These are phyloP conservation scores for Raffaelea arxii DNA, from an alignment of 2,329 filamentous ascomycete genomes.

Conservation along the genomic window DNA sequence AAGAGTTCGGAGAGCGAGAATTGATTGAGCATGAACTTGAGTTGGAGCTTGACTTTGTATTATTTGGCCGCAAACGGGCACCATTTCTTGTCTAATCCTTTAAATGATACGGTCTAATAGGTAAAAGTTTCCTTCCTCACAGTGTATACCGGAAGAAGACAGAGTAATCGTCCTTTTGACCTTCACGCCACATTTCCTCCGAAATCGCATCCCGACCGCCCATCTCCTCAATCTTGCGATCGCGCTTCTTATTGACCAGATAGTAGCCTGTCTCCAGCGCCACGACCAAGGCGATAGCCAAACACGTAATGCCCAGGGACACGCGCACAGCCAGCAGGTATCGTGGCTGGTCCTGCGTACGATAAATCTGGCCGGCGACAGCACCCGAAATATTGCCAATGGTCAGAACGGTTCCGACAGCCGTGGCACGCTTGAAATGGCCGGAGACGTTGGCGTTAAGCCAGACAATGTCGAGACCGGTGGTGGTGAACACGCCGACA, in stretches of 20 bases:
- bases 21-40: too few species aligned
- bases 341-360: background rate
- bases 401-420: constrained; percentile 5
- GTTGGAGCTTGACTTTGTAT: too few species aligned
- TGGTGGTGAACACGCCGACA: constrained; percentile 6
- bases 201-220: background rate
- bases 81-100: too few species aligned
- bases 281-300: constrained; percentile 3
- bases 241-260: constrained; percentile 2
- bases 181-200: background rate
- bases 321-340: constrained; percentile 5
- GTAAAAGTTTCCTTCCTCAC: background rate
- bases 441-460: constrained; percentile 8
- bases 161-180: background rate
- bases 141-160: background rate
- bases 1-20: too few species aligned
- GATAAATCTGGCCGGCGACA: constrained; percentile 9
- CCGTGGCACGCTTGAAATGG: constrained; percentile 8
- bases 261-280: background rate
- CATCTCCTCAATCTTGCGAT: background rate
- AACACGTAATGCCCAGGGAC: constrained; percentile 6
- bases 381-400: constrained; percentile 7
- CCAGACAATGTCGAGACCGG: constrained; percentile 9
- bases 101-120: too few species aligned
- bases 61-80: too few species aligned